Evolutionary conservation across 2,329 filamentous ascomycete genomes (phyloP), one percentile per base, ranked within the genome.

Genomic region (Parastagonospora nodorum): DNA sequence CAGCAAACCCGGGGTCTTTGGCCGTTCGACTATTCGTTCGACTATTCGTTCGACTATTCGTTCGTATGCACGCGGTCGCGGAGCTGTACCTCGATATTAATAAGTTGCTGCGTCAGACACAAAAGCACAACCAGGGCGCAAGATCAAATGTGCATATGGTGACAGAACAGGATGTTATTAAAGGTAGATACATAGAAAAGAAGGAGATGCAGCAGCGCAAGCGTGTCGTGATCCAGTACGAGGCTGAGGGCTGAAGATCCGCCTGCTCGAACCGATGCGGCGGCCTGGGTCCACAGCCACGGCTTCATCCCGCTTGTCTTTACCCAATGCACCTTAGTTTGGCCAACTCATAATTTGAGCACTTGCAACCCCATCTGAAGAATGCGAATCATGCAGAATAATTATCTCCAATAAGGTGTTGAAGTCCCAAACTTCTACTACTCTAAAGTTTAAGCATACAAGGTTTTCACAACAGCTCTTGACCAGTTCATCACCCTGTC

Each of bases 211-310:
- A 5, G n/a, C 42, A 45, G 46, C 53, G 42, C 38, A 58, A 37
- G 30, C 45, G 37, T 41, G 45, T 48, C 48, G 53, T 48, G 47
- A 24, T 55, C 39, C 41, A 36, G 50, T 39, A 55, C 58, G 57
- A 67, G 64, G 65, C 67, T 67, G 65, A 66, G 61, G 51, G 60
- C 63, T 67, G 60, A 60, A 63, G 53, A 37, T 53, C 36, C 42
- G 8, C 4, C 45, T 28, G 27, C 27, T 47, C 32, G 31, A 38
- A 47, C 48, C 32, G 30, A 62, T 53, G 50, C 39, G 59, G 60
- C 32, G 59, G 60, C 32, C 55, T 57, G 45, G 61, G 49, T 48
- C 16, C 43, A 47, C 53, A 58, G 61, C 63, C 60, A 64, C 60
- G 50, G 50, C 42, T 50, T 37, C 19, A 29, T 50, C 40, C 51